Conservation (phyloP, 768 basidiomycete genomes). For the Trametes villosa region DNA sequence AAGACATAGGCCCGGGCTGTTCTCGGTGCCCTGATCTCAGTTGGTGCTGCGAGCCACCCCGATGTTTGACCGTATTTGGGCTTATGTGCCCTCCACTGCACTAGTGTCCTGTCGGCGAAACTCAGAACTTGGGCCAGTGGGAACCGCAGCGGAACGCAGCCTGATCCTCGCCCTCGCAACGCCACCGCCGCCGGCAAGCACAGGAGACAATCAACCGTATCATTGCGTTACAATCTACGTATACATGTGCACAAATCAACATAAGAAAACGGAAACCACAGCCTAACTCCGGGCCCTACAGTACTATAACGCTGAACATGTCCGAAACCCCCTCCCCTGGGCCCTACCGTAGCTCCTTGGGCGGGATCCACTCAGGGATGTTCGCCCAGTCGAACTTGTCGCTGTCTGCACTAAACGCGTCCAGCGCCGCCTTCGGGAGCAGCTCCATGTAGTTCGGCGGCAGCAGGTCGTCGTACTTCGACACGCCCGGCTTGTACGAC, state of each 20-base stretch:
- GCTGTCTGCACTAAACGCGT: conserved; percentile 50
- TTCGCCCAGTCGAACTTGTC: conserved; percentile 69
- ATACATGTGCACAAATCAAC: neutral
- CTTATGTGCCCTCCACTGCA: conserved; percentile 3
- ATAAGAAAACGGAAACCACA: neutral
- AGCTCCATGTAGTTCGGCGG: conserved; percentile 62
- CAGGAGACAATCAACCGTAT: neutral
- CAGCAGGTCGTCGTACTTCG: conserved; percentile 59
- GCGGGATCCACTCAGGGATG: conserved; percentile 78
- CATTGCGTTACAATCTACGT: neutral
- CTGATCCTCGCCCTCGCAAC: too few species aligned
- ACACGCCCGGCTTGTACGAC: conserved; percentile 49
- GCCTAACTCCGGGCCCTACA: neutral
- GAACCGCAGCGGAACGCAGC: too few species aligned
- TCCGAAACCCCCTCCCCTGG: too few species aligned
- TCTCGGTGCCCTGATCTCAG: too few species aligned
- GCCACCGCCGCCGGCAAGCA: too few species aligned
- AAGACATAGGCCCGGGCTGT: too few species aligned
- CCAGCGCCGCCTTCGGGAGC: conserved; percentile 53
- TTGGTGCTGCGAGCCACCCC: neutral
- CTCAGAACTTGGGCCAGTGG: too few species aligned
- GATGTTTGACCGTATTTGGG: conserved; percentile 19
- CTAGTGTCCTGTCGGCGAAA: too few species aligned
- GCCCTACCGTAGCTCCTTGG: conserved; percentile 48
- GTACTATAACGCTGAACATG: neutral